A percentile compares a stretch with the other conserved stretches of the same genome.
These are phyloP conservation scores for Gastrolobium villosum DNA, from an alignment of 306 rosid genomes.

Conservation along the genomic window DNA sequence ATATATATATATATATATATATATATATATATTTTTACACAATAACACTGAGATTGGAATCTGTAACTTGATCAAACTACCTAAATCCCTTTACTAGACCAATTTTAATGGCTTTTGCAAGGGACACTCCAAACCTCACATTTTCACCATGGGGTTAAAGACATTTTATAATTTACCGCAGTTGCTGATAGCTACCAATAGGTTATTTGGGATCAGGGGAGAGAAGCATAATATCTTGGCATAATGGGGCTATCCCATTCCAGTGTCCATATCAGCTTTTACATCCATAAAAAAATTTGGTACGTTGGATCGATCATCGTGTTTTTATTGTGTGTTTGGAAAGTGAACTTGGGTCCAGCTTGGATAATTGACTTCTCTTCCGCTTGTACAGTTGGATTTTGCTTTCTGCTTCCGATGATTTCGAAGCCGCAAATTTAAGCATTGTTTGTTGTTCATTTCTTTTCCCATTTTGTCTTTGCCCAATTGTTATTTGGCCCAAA, in stretches of 20 bases:
- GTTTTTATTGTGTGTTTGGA: not conserved
- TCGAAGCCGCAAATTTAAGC: conserved; percentile 35
- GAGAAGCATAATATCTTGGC: not conserved
- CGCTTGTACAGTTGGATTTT: not conserved
- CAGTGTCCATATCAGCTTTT: not conserved
- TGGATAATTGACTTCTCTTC: conserved; percentile 36
- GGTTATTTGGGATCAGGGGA: not conserved
- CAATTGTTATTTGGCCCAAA: not conserved
- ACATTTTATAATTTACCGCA: too few species aligned
- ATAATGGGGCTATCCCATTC: conserved; percentile 17
- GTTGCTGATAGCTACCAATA: not conserved
- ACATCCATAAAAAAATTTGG: conserved; percentile 8
- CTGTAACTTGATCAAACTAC: too few species aligned
- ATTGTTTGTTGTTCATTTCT: conserved; percentile 1
- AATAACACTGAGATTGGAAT: too few species aligned
- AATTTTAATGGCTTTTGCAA: too few species aligned
- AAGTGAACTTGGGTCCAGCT: conserved; percentile 37
- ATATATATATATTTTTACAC: too few species aligned
- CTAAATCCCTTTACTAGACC: too few species aligned
- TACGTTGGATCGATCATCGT: conserved; percentile 35
- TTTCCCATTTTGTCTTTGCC: not conserved
- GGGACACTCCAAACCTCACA: not conserved
- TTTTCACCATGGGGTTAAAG: not conserved
- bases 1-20: too few species aligned
- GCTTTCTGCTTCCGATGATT: not conserved